Conservation (phyloP, 441 rosid species). For the Dalechampia spathulata region DNA sequence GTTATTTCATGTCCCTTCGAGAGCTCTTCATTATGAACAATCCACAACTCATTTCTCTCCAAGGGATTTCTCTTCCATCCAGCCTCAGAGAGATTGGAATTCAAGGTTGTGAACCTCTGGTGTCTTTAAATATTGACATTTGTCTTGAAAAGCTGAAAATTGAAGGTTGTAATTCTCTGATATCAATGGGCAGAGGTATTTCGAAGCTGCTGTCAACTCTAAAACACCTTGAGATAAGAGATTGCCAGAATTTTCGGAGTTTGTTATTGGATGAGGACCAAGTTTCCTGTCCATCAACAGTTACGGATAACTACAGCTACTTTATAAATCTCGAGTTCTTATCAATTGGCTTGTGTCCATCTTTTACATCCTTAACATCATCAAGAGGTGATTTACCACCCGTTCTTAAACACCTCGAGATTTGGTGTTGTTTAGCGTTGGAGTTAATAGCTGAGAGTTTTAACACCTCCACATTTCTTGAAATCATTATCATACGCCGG, state of each 20-base stretch:
- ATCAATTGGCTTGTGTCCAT: background rate
- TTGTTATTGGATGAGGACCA: too few species aligned
- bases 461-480: too few species aligned
- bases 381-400: background rate
- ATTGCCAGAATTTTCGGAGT: background rate
- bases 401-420: slow-evolving; percentile 3
- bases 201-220: background rate
- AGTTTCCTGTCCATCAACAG: background rate
- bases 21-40: background rate
- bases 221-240: background rate
- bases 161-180: too few species aligned
- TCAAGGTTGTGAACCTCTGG: background rate
- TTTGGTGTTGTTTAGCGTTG: too few species aligned
- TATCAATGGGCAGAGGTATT: background rate
- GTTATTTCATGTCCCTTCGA: background rate
- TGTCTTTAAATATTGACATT: background rate
- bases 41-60: background rate
- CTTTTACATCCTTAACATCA: background rate
- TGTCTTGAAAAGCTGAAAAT: slow-evolving; percentile 1
- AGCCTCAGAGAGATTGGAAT: slow-evolving; percentile 2
- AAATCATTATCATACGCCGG: background rate
- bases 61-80: background rate
- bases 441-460: too few species aligned
- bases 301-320: background rate
- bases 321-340: background rate